These are phyloP conservation scores for Picea engelmannii DNA, from an alignment of 83 land plant species.

Conservation along the genomic window DNA sequence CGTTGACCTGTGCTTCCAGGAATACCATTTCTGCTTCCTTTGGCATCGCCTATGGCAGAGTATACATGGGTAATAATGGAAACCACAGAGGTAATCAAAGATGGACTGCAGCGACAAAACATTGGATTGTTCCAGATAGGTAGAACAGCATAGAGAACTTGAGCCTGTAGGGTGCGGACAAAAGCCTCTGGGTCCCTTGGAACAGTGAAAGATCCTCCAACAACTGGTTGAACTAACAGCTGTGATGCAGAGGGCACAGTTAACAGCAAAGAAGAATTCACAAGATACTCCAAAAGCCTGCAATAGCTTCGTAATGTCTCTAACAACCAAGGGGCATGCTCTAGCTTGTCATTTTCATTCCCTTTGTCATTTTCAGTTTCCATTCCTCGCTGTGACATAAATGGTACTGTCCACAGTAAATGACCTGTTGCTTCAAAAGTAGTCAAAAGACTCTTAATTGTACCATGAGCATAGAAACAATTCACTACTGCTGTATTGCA, in stretches of 20 bases:
- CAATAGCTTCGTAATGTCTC: slow-evolving; percentile 80
- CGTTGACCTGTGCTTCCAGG: slow-evolving; percentile 41
- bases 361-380: slow-evolving; percentile 38
- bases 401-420: slow-evolving; percentile 74
- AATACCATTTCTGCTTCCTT: slow-evolving; percentile 44
- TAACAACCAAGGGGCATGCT: slow-evolving; percentile 63
- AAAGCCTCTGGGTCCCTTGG: slow-evolving; percentile 87
- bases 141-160: slow-evolving; percentile 78
- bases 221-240: slow-evolving; percentile 82
- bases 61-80: slow-evolving; percentile 78
- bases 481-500: slow-evolving; percentile 82
- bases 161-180: slow-evolving; percentile 74
- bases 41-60: slow-evolving; percentile 73
- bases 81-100: slow-evolving; percentile 66
- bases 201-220: slow-evolving; percentile 62
- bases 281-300: slow-evolving; percentile 75
- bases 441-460: slow-evolving; percentile 66
- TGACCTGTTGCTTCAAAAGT: slow-evolving; percentile 92
- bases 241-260: slow-evolving; percentile 73
- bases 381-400: slow-evolving; percentile 37
- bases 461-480: slow-evolving; percentile 82
- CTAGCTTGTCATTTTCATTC: slow-evolving; percentile 34
- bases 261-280: slow-evolving; percentile 70
- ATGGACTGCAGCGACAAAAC: slow-evolving; percentile 68
- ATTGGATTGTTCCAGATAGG: slow-evolving; percentile 96